A percentile compares a stretch with the other conserved stretches of the same genome.
phyloP scores from a whole-genome alignment of 1,139 yeast species.

The Spathaspora sp. region DNA sequence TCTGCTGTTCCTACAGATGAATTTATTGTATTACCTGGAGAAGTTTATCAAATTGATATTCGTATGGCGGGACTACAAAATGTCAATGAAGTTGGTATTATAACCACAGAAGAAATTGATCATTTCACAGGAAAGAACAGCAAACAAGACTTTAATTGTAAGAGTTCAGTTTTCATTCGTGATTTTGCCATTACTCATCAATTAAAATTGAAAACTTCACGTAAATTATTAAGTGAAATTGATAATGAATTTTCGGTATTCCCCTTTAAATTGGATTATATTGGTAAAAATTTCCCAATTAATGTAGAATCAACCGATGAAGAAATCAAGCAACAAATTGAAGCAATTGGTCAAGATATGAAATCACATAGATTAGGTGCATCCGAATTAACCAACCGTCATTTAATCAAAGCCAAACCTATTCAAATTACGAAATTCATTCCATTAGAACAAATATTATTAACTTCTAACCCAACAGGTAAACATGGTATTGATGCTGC shows the following conservation, averaged over 20 bases:
- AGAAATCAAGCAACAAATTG: conserved; percentile 37
- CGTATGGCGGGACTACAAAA: conserved; percentile 70
- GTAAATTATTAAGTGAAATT: conserved; percentile 66
- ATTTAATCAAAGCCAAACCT: conserved; percentile 73
- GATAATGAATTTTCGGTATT: conserved; percentile 79
- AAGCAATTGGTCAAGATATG: conserved; percentile 49
- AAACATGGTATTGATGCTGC: conserved; percentile 62
- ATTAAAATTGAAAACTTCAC: conserved; percentile 71
- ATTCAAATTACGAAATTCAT: conserved; percentile 69
- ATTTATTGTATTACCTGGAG: conserved; percentile 73
- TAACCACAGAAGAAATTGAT: conserved; percentile 66
- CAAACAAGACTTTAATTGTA: conserved; percentile 50
- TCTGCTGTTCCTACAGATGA: conserved; percentile 74
- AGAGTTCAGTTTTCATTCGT: conserved; percentile 76
- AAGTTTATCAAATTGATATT: conserved; percentile 82
- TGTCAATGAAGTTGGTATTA: conserved; percentile 56
- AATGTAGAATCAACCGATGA: conserved; percentile 30
- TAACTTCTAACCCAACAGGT: conserved; percentile 63
- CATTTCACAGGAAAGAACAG: conserved; percentile 63
- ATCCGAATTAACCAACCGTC: conserved; percentile 78
- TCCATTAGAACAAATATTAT: conserved; percentile 64
- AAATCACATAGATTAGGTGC: conserved; percentile 72
- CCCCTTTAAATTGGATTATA: conserved; percentile 81
- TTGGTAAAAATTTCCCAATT: conserved; percentile 61
- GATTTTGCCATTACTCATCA: conserved; percentile 81